Evolutionary conservation across 2,329 filamentous ascomycete species (phyloP), one percentile per base, ranked within the genome.

Genomic region (Alternaria sp.): DNA sequence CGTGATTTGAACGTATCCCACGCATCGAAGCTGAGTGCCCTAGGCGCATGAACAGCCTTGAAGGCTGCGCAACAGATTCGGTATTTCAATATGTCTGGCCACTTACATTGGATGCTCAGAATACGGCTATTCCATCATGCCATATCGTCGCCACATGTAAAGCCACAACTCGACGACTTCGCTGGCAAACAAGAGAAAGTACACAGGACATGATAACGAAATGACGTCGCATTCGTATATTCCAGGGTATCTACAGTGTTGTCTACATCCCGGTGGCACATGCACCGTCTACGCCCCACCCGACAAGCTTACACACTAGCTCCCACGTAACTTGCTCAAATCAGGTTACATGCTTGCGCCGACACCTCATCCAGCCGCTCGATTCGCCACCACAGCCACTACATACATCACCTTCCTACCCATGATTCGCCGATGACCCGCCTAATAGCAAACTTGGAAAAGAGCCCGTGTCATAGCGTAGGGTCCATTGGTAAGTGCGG

Each of bases 321-420:
- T 61, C 66, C 67, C 69, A 71, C 67, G 67, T 46, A 70, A 71
- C 63, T 68, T 71, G 68, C 68, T 69, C 68, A 71, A 63, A 65
- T 51, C 54, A 46, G 57, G 62, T 47, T 58, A 56, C 43, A 58
- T 57, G 61, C 57, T 44, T 59, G 48, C 48, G 44, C 63, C 62
- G 52, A 60, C 20, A 36, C 53, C 52, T 51, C 41, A 57, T 42
- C 41, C 49, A 44, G 41, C 51, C 49, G n/a, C n/a, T 55, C 32
- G 26, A 57, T 56, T 59, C 51, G 60, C 62, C 59, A 63, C 57
- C 51, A 42, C 55, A 60, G 42, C 49, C 54, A 62, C 41, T 49
- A 24, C 49, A 39, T 36, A 51, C 44, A 44, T 36, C 34, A 48
- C 20, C 16, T 32, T 24, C 12, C 24, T 44, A 14, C 20, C n/a